Conservation (phyloP, 2,329 filamentous ascomycete species). For the Teratosphaeria viscida region DNA sequence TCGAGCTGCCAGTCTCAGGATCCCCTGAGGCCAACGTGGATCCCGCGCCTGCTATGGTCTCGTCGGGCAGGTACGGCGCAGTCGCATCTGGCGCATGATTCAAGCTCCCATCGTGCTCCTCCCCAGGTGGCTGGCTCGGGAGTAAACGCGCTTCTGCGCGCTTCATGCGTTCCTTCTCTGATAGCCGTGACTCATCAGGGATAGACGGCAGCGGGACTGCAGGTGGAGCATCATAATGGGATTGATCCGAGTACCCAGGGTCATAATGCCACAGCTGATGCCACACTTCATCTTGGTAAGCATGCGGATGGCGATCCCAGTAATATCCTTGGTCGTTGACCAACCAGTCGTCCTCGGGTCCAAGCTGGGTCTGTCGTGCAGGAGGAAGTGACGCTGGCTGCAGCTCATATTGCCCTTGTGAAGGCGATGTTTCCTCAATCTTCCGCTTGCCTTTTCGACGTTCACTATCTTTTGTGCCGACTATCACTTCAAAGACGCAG, state of each 20-base stretch:
- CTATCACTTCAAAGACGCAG: slow-evolving; percentile 73
- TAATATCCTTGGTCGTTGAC: neutral
- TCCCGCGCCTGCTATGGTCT: slow-evolving; percentile 7
- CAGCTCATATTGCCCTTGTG: neutral
- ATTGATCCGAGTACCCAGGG: slow-evolving; percentile 3
- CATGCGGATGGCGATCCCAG: neutral
- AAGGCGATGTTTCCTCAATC: slow-evolving; percentile 15
- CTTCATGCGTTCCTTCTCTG: slow-evolving; percentile 73
- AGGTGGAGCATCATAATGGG: slow-evolving; percentile 9
- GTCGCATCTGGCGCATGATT: slow-evolving; percentile 25
- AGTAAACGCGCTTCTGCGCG: slow-evolving; percentile 68
- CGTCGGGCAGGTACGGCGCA: slow-evolving; percentile 19
- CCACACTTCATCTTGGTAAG: neutral
- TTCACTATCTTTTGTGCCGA: slow-evolving; percentile 74
- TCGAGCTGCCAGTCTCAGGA: slow-evolving; percentile 6
- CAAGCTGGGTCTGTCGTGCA: neutral
- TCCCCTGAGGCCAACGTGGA: slow-evolving; percentile 13
- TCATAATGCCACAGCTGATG: slow-evolving; percentile 1
- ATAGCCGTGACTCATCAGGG: slow-evolving; percentile 50
- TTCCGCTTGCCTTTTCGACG: slow-evolving; percentile 40
- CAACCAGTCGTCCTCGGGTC: neutral
- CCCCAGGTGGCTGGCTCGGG: slow-evolving; percentile 62
- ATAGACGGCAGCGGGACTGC: slow-evolving; percentile 43
- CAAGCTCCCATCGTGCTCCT: slow-evolving; percentile 27
- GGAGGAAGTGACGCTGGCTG: neutral